A percentile compares a stretch with the other conserved stretches of the same genome.
phyloP scores from a whole-genome alignment of 306 rosid species.

The Inga oerstediana region DNA sequence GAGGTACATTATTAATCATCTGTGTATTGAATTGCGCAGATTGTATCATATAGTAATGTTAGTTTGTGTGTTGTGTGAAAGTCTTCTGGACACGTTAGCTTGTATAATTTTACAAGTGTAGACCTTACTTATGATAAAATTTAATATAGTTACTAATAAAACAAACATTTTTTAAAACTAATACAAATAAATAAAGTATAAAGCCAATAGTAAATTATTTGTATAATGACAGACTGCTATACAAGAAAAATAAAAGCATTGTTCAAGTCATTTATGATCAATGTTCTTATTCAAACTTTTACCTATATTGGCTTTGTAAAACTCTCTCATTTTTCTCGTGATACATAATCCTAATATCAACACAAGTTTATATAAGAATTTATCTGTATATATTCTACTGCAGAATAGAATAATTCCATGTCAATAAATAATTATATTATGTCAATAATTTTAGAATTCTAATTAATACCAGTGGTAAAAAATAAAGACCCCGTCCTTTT shows the following conservation, averaged over 20 bases:
- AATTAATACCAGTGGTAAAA: background rate
- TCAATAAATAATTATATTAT: too few species aligned
- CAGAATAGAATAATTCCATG: background rate
- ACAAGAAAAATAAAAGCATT: too few species aligned
- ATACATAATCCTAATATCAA: background rate
- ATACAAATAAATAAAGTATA: background rate
- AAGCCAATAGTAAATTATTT: background rate
- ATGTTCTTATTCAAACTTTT: too few species aligned
- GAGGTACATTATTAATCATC: too few species aligned
- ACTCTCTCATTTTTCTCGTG: background rate
- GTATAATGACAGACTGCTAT: background rate
- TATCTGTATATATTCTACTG: background rate
- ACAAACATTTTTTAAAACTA: too few species aligned
- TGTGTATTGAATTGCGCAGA: too few species aligned
- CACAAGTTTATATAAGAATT: background rate
- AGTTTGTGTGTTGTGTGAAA: background rate
- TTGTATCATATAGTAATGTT: too few species aligned
- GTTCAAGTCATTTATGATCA: background rate
- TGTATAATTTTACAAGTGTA: background rate
- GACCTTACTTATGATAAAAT: background rate
- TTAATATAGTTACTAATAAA: background rate
- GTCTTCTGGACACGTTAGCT: background rate
- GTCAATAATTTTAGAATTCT: background rate
- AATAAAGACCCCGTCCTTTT: background rate
- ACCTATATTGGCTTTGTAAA: background rate